Conservation (phyloP, 768 basidiomycete species). For the Psilocybe azurescens region DNA sequence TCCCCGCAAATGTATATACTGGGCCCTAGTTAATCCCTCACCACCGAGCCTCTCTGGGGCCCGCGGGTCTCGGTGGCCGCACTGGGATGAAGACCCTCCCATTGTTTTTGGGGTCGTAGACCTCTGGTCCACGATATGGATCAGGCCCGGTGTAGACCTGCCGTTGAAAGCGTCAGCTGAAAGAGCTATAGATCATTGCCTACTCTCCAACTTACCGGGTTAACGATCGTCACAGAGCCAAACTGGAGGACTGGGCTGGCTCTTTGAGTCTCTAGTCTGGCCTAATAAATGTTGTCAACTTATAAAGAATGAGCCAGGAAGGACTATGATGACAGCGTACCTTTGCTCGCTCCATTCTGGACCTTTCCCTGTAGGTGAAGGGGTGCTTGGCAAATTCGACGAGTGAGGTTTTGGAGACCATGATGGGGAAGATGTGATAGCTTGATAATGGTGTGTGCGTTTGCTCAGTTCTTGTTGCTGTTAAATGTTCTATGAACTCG, state of each 20-base stretch:
- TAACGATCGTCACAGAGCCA: slow-evolving; percentile 5
- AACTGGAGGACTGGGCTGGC: slow-evolving; percentile 12
- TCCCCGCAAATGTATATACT: neutral
- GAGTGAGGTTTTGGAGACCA: neutral
- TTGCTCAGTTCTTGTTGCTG: too few relatives aligned
- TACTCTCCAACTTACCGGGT: too few relatives aligned
- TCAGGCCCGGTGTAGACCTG: neutral
- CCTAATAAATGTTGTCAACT: neutral
- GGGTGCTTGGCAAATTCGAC: slow-evolving; percentile 2
- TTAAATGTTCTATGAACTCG: neutral
- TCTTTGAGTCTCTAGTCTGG: neutral
- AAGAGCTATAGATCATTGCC: neutral
- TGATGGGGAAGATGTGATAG: neutral
- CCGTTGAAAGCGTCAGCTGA: neutral
- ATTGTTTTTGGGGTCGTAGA: neutral
- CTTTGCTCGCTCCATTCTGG: neutral
- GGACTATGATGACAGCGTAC: neutral
- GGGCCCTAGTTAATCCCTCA: neutral
- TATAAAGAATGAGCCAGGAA: too few relatives aligned
- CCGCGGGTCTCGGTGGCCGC: neutral
- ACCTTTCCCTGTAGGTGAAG: neutral
- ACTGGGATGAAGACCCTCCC: neutral
- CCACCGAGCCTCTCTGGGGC: neutral
- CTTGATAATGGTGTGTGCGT: neutral
- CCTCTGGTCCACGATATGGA: slow-evolving; percentile 3